These are phyloP conservation scores for Ambrosiella beaveri DNA, from an alignment of 2,329 filamentous ascomycete genomes.

Conservation along the genomic window DNA sequence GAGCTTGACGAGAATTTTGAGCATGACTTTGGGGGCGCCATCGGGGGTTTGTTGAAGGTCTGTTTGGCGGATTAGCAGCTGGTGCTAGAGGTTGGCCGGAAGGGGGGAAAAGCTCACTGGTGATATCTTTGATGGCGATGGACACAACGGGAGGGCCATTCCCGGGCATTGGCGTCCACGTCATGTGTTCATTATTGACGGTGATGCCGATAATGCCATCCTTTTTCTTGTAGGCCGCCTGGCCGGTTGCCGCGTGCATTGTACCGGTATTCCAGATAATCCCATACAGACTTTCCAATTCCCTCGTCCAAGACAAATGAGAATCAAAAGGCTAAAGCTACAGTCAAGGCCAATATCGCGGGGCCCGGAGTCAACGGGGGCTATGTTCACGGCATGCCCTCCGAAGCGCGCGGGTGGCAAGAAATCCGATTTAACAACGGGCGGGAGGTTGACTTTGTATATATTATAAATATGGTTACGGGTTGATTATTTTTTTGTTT, in stretches of 20 bases:
- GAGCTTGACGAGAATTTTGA: slow-evolving; percentile 72
- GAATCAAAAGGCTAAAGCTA: too few species aligned
- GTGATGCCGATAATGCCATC: slow-evolving; percentile 69
- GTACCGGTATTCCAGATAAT: slow-evolving; percentile 3
- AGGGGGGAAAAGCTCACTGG: slow-evolving; percentile 40
- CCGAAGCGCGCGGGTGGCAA: too few species aligned
- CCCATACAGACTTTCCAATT: too few species aligned
- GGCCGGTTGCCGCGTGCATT: slow-evolving; percentile 46
- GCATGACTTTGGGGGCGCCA: slow-evolving; percentile 73
- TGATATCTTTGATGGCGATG: slow-evolving; percentile 59
- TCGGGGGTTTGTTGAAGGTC: slow-evolving; percentile 92
- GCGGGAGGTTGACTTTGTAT: too few species aligned
- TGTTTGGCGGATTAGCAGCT: slow-evolving; percentile 20
- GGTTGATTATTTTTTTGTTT: too few species aligned
- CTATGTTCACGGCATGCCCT: too few species aligned
- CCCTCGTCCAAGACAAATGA: too few species aligned
- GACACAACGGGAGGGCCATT: slow-evolving; percentile 48
- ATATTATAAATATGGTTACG: too few species aligned
- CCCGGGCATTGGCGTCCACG: slow-evolving; percentile 59
- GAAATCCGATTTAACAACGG: too few species aligned
- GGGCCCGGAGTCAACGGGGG: too few species aligned
- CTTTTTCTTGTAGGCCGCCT: slow-evolving; percentile 83
- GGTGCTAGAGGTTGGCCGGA: not conserved
- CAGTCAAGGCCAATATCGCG: too few species aligned
- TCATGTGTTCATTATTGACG: slow-evolving; percentile 53